Percentiles rank a stretch among this genome's conserved stretches.
phyloP scores from a whole-genome alignment of 2,329 filamentous ascomycete genomes.

The Cordyceps pruinosa region DNA sequence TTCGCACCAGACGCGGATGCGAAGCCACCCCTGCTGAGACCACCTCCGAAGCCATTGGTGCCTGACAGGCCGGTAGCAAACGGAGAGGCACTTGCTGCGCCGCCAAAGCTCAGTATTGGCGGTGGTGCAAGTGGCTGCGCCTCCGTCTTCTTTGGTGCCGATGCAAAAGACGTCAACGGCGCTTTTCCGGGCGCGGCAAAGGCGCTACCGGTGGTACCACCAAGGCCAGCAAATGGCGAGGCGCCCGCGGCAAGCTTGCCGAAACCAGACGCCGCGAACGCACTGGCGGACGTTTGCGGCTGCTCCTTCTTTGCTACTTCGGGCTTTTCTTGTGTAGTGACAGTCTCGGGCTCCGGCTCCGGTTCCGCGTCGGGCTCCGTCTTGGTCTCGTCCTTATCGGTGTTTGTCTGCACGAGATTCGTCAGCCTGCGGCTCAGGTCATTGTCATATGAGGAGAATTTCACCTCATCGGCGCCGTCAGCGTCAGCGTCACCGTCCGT shows the following conservation, averaged over 20 bases:
- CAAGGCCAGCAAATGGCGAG: conserved; percentile 58
- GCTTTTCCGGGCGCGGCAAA: conserved; percentile 41
- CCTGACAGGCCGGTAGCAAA: conserved; percentile 38
- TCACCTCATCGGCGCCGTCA: not conserved
- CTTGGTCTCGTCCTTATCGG: not conserved
- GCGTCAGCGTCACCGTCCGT: conserved; percentile 29
- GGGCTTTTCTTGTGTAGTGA: not conserved
- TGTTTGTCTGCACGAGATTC: conserved; percentile 2
- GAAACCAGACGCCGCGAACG: conserved; percentile 63
- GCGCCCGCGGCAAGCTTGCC: conserved; percentile 56
- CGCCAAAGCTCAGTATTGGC: conserved; percentile 45
- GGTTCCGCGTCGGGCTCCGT: not conserved
- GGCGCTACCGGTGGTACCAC: conserved; percentile 38
- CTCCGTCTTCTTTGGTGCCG: conserved; percentile 21
- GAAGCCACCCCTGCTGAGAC: conserved; percentile 38
- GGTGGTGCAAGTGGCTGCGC: conserved; percentile 23
- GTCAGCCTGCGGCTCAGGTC: conserved; percentile 7
- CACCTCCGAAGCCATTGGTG: conserved; percentile 43
- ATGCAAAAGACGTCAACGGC: conserved; percentile 28
- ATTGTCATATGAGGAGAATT: not conserved
- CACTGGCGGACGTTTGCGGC: conserved; percentile 44
- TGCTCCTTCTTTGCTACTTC: conserved; percentile 21
- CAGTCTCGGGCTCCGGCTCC: not conserved
- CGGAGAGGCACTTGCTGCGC: conserved; percentile 35
- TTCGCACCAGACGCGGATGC: conserved; percentile 35